A percentile compares a stretch with the other conserved stretches of the same genome.
phyloP scores from a whole-genome alignment of 768 basidiomycete genomes.

The Tremella mesenterica region DNA sequence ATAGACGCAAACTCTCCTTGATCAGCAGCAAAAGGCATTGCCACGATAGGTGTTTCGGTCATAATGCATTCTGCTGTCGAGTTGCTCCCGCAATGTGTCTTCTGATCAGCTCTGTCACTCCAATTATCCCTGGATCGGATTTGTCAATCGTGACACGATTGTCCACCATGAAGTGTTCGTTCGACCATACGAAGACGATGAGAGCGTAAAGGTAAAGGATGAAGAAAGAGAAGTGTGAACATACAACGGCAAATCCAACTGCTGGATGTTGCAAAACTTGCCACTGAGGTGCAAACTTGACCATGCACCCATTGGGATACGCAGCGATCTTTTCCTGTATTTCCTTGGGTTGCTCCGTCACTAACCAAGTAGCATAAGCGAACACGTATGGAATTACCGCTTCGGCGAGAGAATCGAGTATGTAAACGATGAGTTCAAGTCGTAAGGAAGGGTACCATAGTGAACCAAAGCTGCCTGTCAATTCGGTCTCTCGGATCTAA shows the following conservation, averaged over 20 bases:
- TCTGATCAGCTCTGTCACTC: neutral
- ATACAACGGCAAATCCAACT: slow-evolving; percentile 15
- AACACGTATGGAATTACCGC: slow-evolving; percentile 16
- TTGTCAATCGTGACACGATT: too few species aligned
- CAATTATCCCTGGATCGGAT: too few species aligned
- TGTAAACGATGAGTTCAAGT: slow-evolving; percentile 17
- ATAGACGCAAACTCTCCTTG: slow-evolving; percentile 19
- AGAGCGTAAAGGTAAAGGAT: too few species aligned
- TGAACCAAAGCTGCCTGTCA: slow-evolving; percentile 17
- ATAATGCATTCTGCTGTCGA: slow-evolving; percentile 22
- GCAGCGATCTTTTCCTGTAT: slow-evolving; percentile 11
- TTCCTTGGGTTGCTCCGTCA: slow-evolving; percentile 6
- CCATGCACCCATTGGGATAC: slow-evolving; percentile 4
- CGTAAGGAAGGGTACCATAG: slow-evolving; percentile 17
- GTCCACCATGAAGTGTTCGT: too few species aligned
- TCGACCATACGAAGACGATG: neutral
- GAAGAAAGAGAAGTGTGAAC: too few species aligned
- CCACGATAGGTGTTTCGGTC: slow-evolving; percentile 9
- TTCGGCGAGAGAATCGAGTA: slow-evolving; percentile 20
- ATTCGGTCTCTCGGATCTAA: too few species aligned
- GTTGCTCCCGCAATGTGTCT: slow-evolving; percentile 21
- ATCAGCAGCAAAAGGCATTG: slow-evolving; percentile 27
- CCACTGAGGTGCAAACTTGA: slow-evolving; percentile 25
- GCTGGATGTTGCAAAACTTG: slow-evolving; percentile 21
- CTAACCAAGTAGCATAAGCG: slow-evolving; percentile 17